Conservation (phyloP, 306 rosid species). For the Begonia peltatifolia region DNA sequence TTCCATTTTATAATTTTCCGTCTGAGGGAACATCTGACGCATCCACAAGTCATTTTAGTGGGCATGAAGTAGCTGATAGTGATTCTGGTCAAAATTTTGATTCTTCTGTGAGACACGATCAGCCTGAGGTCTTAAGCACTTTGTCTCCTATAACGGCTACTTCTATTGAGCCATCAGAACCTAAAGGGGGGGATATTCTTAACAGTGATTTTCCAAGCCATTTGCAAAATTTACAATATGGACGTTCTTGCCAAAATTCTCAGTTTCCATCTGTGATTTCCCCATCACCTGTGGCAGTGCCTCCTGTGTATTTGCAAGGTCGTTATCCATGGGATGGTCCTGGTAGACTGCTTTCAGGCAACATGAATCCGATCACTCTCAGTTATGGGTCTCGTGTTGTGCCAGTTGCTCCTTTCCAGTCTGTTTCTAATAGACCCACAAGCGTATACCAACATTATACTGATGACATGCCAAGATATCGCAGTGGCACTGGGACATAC, state of each 20-base stretch:
- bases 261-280: slow-evolving; percentile 30
- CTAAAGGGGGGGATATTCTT: slow-evolving; percentile 64
- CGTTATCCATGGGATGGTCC: slow-evolving; percentile 86
- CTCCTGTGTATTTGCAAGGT: slow-evolving; percentile 80
- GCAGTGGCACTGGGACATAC: slow-evolving; percentile 95
- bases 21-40: slow-evolving; percentile 51
- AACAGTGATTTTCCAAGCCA: slow-evolving; percentile 74
- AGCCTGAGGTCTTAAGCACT: slow-evolving; percentile 37
- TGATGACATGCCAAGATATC: slow-evolving; percentile 73
- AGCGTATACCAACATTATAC: slow-evolving; percentile 51
- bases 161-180: slow-evolving; percentile 33
- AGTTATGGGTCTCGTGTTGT: slow-evolving; percentile 56
- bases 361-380: slow-evolving; percentile 46
- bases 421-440: slow-evolving; percentile 64
- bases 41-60: slow-evolving; percentile 42
- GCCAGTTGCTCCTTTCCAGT: slow-evolving; percentile 61
- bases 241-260: slow-evolving; percentile 58
- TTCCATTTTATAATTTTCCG: slow-evolving; percentile 56
- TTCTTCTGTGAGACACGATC: slow-evolving; percentile 44
- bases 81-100: slow-evolving; percentile 54
- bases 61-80: slow-evolving; percentile 48
- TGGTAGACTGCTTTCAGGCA: slow-evolving; percentile 68
- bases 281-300: slow-evolving; percentile 48
- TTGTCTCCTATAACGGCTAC: slow-evolving; percentile 31
- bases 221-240: slow-evolving; percentile 70